Evolutionary conservation across 306 rosid genomes (phyloP), one percentile per base, ranked within the genome.

Genomic region (Glycyrrhiza uralensis): DNA sequence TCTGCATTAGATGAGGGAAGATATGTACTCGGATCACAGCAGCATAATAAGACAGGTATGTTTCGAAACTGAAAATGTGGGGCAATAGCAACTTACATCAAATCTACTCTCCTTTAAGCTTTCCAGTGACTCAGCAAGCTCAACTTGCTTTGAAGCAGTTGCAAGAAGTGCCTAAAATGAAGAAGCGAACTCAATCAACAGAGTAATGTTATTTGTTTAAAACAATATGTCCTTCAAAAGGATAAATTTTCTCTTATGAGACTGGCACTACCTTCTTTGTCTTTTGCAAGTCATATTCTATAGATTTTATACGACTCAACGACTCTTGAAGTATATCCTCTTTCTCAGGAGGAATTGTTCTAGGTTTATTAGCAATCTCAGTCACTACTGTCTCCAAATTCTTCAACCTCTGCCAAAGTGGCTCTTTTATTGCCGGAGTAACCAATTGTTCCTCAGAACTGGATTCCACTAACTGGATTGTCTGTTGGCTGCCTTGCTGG

Each of bases 121-220:
- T 86, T 93, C 96, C 54, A 93, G 72, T 23, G 94, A 90, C 83
- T 93, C 94, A 24, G 97, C 96, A 77, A 93, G 98, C 86, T 93
- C 91, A 79, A 64, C 89, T 84, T 93, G 98, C 72, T 87, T 91
- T 59, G 98, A 93, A 75, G 97, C 86, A 74, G 98, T 91, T 63
- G 90, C 92, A 47, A 89, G 71, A 62, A 93, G 81, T 64, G 96
- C 96, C 98, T 93, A 67, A 59, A 75, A 73, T 29, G 57, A 75
- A 72, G 44, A 35, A 62, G 62, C 71, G 18, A 80, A 70, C 46
- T 23, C 63, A 52, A 78, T 77, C 60, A 76, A 69, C 69, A 74
- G n/a, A 70, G 55, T 38, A 56, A 26, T 36, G 32, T 26, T 52
- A 69, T 65, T 74, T 44, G 61, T 36, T 41, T 47, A 62, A n/a